Evolutionary conservation across 2,329 filamentous ascomycete genomes (phyloP).

Genomic region (Epichloe sibirici): DNA sequence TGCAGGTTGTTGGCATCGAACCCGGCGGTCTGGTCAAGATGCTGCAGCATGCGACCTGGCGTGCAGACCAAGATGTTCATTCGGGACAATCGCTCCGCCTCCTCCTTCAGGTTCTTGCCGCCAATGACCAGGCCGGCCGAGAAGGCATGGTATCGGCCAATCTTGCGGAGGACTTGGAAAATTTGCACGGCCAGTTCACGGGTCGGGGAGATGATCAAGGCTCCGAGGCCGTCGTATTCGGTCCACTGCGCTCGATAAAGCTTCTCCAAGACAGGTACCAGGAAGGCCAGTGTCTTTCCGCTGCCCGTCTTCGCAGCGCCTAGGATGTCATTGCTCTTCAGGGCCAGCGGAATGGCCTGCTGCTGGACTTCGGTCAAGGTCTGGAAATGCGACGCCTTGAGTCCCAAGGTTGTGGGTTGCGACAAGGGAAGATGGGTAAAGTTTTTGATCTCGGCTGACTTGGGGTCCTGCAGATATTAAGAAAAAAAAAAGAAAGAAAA

Average conservation of each 20-base stretch:
- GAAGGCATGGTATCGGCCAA: conserved; percentile 80
- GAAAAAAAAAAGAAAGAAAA: too few species aligned
- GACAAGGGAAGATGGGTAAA: conserved; percentile 85
- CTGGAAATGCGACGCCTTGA: conserved; percentile 80
- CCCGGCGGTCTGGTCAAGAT: conserved; percentile 83
- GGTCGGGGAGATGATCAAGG: conserved; percentile 86
- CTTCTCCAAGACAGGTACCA: conserved; percentile 85
- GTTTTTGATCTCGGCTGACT: conserved; percentile 44
- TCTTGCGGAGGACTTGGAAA: conserved; percentile 83
- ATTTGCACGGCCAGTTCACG: conserved; percentile 94
- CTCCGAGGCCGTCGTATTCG: conserved; percentile 80
- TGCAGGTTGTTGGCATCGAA: conserved; percentile 86
- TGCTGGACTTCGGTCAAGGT: conserved; percentile 84
- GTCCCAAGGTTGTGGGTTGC: conserved; percentile 61
- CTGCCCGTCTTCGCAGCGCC: conserved; percentile 92
- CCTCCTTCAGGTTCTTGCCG: conserved; percentile 77
- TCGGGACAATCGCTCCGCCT: conserved; percentile 68
- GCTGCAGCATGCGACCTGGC: conserved; percentile 87
- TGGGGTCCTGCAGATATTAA: conserved; percentile 38
- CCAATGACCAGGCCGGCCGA: conserved; percentile 90
- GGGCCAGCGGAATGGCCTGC: conserved; percentile 73
- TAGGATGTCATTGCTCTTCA: conserved; percentile 79
- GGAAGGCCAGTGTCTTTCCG: conserved; percentile 88
- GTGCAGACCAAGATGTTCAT: conserved; percentile 99
- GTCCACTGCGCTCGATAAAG: conserved; percentile 84